Conservation (phyloP, 2,329 filamentous ascomycete species). For the Penicillium paneum region DNA sequence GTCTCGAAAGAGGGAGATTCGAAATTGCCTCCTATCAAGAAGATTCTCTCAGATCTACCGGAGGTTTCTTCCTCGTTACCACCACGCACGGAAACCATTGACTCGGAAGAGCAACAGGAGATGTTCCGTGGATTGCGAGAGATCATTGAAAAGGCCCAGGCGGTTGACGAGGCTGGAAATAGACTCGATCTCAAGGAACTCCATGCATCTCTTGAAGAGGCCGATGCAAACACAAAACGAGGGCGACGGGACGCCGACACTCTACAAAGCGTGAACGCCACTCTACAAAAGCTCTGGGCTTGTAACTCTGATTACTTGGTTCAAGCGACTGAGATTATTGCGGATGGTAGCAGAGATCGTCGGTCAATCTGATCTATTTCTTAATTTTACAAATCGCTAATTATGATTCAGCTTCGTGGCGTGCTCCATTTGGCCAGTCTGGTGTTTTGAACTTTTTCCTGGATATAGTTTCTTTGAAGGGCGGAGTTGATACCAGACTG, state of each 20-base stretch:
- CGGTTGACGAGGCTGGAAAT: slow-evolving; percentile 21
- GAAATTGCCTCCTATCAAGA: slow-evolving; percentile 25
- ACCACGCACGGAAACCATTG: slow-evolving; percentile 14
- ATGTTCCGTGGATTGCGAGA: slow-evolving; percentile 36
- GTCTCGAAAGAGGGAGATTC: slow-evolving; percentile 5
- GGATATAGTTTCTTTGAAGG: slow-evolving; percentile 34
- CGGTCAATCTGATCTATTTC: slow-evolving; percentile 19
- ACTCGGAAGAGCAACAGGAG: slow-evolving; percentile 30
- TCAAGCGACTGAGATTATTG: slow-evolving; percentile 38
- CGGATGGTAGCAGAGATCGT: slow-evolving; percentile 45
- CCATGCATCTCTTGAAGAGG: slow-evolving; percentile 29
- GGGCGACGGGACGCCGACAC: slow-evolving; percentile 21
- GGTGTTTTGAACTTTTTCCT: slow-evolving; percentile 45
- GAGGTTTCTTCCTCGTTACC: slow-evolving; percentile 22
- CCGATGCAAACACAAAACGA: slow-evolving; percentile 24
- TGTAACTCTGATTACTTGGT: slow-evolving; percentile 35
- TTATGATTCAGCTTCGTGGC: slow-evolving; percentile 37
- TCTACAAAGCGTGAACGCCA: slow-evolving; percentile 28
- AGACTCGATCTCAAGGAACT: slow-evolving; percentile 29
- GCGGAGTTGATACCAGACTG: slow-evolving; percentile 28
- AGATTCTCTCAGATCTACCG: slow-evolving; percentile 27
- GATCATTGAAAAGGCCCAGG: slow-evolving; percentile 27
- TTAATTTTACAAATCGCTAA: slow-evolving; percentile 7
- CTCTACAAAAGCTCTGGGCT: slow-evolving; percentile 38
- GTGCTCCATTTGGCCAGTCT: slow-evolving; percentile 38